Evolutionary conservation across 495 filamentous ascomycete genomes (phyloP).

Genomic region (Daldinia grandis): DNA sequence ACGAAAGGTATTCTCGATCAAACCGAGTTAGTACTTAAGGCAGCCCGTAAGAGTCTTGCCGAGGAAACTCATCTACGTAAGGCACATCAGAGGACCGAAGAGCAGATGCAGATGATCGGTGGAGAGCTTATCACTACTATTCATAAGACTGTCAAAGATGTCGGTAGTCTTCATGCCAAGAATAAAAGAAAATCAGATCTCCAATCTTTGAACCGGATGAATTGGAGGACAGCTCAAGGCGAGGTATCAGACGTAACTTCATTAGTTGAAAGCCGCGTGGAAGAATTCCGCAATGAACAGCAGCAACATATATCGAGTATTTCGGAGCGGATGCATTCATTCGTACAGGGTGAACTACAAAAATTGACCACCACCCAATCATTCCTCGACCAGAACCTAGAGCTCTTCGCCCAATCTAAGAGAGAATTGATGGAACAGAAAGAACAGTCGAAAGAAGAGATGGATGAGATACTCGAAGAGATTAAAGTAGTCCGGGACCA

Average conservation of each 20-base stretch:
- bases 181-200: slow-evolving; percentile 81
- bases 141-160: slow-evolving; percentile 77
- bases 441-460: slow-evolving; percentile 77
- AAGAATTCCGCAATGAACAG: slow-evolving; percentile 74
- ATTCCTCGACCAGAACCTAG: slow-evolving; percentile 72
- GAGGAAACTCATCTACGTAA: slow-evolving; percentile 82
- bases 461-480: slow-evolving; percentile 90
- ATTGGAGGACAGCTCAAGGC: slow-evolving; percentile 77
- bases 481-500: slow-evolving; percentile 88
- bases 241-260: slow-evolving; percentile 78
- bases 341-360: slow-evolving; percentile 74
- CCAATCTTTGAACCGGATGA: slow-evolving; percentile 77
- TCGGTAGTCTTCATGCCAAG: slow-evolving; percentile 82
- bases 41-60: slow-evolving; percentile 75
- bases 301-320: slow-evolving; percentile 70
- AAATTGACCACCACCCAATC: slow-evolving; percentile 71
- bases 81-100: slow-evolving; percentile 88
- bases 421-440: slow-evolving; percentile 72
- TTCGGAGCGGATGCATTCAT: slow-evolving; percentile 72
- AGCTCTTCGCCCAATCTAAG: slow-evolving; percentile 71
- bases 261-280: slow-evolving; percentile 76
- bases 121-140: slow-evolving; percentile 78
- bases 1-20: slow-evolving; percentile 83
- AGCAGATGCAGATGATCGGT: slow-evolving; percentile 73
- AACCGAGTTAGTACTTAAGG: slow-evolving; percentile 81